A percentile compares a stretch with the other conserved stretches of the same genome.
These are phyloP conservation scores for Citrus glauca DNA, from an alignment of 345 rosid species.

Conservation along the genomic window DNA sequence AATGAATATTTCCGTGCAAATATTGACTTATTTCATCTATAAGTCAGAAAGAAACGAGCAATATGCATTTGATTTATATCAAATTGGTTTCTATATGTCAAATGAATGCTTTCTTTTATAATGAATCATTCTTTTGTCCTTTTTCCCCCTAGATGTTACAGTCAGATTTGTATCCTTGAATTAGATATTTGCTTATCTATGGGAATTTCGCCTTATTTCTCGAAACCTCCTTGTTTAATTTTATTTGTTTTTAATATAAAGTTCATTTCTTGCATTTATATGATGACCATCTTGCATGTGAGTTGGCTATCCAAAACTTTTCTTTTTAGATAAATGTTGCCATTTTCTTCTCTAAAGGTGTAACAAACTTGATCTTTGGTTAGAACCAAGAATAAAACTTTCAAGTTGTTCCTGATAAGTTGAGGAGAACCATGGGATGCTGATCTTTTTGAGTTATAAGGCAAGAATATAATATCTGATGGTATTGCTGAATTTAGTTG, in stretches of 20 bases:
- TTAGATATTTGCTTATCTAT: not conserved
- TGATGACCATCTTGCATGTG: not conserved
- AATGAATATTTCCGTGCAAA: constrained; percentile 13
- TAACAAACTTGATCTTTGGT: not conserved
- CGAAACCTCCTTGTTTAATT: too few species aligned
- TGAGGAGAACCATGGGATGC: not conserved
- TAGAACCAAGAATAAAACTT: not conserved
- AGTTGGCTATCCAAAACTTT: not conserved
- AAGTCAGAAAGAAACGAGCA: not conserved
- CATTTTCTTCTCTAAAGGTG: not conserved
- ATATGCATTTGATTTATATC: not conserved
- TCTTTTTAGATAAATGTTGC: not conserved
- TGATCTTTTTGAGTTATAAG: not conserved
- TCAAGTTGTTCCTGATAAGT: too few species aligned
- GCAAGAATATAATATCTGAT: not conserved
- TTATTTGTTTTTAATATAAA: not conserved
- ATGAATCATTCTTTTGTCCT: not conserved
- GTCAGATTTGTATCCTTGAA: not conserved
- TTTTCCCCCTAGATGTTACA: not conserved
- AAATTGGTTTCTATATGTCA: not conserved
- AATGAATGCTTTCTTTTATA: not conserved
- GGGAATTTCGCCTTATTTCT: too few species aligned
- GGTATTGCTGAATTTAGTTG: not conserved
- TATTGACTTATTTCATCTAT: not conserved
- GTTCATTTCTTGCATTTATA: not conserved